These are phyloP conservation scores for Coleophoma eucalyptorum DNA, from an alignment of 2,329 filamentous ascomycete species.

Conservation along the genomic window DNA sequence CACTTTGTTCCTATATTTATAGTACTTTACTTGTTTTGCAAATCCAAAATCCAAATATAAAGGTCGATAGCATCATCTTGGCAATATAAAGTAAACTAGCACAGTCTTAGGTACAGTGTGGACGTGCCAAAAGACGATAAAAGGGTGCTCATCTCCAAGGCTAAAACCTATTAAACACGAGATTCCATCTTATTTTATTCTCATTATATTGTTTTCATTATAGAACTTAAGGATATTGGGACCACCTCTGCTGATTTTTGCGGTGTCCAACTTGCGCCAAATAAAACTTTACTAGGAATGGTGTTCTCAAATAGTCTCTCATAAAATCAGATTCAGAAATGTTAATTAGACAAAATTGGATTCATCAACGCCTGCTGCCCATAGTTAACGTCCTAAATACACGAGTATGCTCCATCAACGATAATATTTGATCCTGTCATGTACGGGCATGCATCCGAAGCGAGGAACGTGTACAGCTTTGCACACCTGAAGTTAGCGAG, in stretches of 20 bases:
- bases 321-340: not conserved
- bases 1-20: too few species aligned
- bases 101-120: not conserved
- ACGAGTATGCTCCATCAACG: conserved; percentile 19
- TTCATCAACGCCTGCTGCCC: not conserved
- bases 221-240: not conserved
- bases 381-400: conserved; percentile 7
- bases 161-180: not conserved
- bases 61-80: not conserved
- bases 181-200: not conserved
- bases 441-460: conserved; percentile 56
- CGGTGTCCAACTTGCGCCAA: not conserved
- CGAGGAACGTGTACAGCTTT: conserved; percentile 43
- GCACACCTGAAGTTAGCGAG: not conserved
- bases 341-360: not conserved
- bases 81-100: not conserved
- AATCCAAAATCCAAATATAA: not conserved
- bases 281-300: not conserved
- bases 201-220: not conserved
- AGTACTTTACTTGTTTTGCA: too few species aligned
- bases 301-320: not conserved
- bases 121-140: not conserved
- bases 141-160: not conserved
- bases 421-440: conserved; percentile 35
- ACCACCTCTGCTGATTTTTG: not conserved